Evolutionary conservation across 2,329 filamentous ascomycete species (phyloP), one percentile per base, ranked within the genome.

Genomic region (Knufia petricola): DNA sequence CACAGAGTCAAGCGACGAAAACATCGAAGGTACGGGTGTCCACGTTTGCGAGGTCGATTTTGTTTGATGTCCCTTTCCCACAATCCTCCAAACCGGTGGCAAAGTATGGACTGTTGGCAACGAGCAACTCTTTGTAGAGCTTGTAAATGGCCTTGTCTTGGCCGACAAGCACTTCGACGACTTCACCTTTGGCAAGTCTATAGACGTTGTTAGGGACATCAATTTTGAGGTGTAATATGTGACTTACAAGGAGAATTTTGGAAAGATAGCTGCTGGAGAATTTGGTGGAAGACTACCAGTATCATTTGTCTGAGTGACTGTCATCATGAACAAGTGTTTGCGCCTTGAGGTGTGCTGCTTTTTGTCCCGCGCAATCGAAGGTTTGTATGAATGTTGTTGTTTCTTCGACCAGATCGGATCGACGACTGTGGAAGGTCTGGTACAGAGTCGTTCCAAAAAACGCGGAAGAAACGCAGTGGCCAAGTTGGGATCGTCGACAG

Each of bases 261-360:
- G 19, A 37, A n/a, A 20, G 4, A n/a, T 20, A n/a, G 4, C 15
- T n/a, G 19, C 13, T 37, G 13, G 6, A n/a, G n/a, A 6, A 4
- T 6, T 6, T n/a, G 4, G 13, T 15, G 34, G 7, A 6, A n/a
- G 15, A n/a, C 34, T 37, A 7, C 70, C 68, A 6, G 6, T 6
- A 6, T 6, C 26, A 28, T 28, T 12, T 28, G 26, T 6, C 12
- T 6, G 26, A 12, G 12, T 12, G 26, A 6, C 26, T 28, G 26
- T 28, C 26, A 28, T 28, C 26, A 6, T 28, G 12, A 12, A 28
- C 6, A 12, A 28, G 6, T 12, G 26, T 28, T 6, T 28, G 6
- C 26, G 26, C 12, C 6, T 6, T 28, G 26, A 28, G 12, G 26
- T 28, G 12, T 12, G 26, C 6, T 6, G 26, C 26, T 28, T 28